These are phyloP conservation scores for Saccharomycopsis synnaedendra DNA, from an alignment of 805 yeast species.

Conservation along the genomic window DNA sequence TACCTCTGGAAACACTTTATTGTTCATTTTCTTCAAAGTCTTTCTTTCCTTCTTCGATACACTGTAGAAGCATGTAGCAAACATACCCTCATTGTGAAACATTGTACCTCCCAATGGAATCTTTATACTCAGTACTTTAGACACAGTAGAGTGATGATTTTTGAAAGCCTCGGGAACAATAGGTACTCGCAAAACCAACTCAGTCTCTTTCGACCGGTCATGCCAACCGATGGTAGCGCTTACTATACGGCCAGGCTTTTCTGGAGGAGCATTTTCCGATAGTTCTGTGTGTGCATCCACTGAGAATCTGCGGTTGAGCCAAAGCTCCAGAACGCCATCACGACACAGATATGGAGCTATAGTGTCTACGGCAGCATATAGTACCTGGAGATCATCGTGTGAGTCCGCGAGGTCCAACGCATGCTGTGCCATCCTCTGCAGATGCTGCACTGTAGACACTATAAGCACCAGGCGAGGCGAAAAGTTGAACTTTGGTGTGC, in stretches of 20 bases:
- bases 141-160: not conserved
- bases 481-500: not conserved
- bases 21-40: conserved; percentile 2
- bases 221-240: not conserved
- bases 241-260: conserved; percentile 6
- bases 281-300: not conserved
- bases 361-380: conserved; percentile 13
- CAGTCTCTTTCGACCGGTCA: not conserved
- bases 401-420: not conserved
- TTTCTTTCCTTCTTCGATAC: conserved; percentile 3
- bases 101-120: conserved; percentile 6
- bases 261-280: not conserved
- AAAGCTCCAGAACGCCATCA: conserved; percentile 10
- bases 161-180: not conserved
- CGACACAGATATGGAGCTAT: conserved; percentile 11
- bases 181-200: conserved; percentile 2
- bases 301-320: conserved; percentile 6
- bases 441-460: too few species aligned
- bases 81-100: conserved; percentile 2
- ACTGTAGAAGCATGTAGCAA: conserved; percentile 8
- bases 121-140: not conserved
- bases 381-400: conserved; percentile 6
- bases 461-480: conserved; percentile 3
- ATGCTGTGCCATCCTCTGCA: not conserved
- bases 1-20: conserved; percentile 1